phyloP scores from a whole-genome alignment of 352 stramenopile genomes.

The Hyaloperonospora arabidopsidis region DNA sequence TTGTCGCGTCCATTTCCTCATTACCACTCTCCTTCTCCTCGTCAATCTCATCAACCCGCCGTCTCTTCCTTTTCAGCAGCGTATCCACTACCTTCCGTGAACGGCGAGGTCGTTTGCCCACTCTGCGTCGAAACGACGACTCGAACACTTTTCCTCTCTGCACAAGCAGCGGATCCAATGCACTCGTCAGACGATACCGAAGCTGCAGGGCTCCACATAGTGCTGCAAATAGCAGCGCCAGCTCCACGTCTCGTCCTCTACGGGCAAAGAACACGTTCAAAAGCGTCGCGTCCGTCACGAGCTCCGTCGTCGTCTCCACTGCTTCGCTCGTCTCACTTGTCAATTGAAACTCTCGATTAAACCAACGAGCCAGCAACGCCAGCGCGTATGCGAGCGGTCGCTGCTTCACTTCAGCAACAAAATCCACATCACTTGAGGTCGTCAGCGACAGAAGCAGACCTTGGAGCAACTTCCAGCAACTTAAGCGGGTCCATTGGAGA shows the following conservation, averaged over 20 bases:
- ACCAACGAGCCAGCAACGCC: slow-evolving; percentile 67
- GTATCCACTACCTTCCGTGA: slow-evolving; percentile 7
- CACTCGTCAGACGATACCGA: slow-evolving; percentile 41
- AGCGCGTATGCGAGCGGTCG: slow-evolving; percentile 44
- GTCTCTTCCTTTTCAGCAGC: slow-evolving; percentile 17
- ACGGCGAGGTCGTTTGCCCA: slow-evolving; percentile 16
- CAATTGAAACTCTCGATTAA: slow-evolving; percentile 39
- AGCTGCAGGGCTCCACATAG: slow-evolving; percentile 51
- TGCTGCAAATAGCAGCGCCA: slow-evolving; percentile 54
- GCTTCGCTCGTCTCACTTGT: slow-evolving; percentile 8
- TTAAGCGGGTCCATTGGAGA: slow-evolving; percentile 39
- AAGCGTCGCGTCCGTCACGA: slow-evolving; percentile 43
- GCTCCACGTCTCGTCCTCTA: slow-evolving; percentile 35
- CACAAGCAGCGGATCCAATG: slow-evolving; percentile 47
- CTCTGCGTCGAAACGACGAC: slow-evolving; percentile 20
- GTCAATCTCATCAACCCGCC: slow-evolving; percentile 2
- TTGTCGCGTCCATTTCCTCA: slow-evolving; percentile 7
- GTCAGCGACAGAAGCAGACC: slow-evolving; percentile 59
- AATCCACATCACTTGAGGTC: slow-evolving; percentile 34
- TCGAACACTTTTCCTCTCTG: slow-evolving; percentile 43
- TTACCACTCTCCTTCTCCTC: slow-evolving; percentile 15
- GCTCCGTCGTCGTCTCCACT: slow-evolving; percentile 6
- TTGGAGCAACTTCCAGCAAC: slow-evolving; percentile 35
- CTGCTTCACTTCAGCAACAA: slow-evolving; percentile 29
- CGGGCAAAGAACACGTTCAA: slow-evolving; percentile 47